These are phyloP conservation scores for Trypanosoma rangeli DNA, from an alignment of 208 protist genomes.

Conservation along the genomic window DNA sequence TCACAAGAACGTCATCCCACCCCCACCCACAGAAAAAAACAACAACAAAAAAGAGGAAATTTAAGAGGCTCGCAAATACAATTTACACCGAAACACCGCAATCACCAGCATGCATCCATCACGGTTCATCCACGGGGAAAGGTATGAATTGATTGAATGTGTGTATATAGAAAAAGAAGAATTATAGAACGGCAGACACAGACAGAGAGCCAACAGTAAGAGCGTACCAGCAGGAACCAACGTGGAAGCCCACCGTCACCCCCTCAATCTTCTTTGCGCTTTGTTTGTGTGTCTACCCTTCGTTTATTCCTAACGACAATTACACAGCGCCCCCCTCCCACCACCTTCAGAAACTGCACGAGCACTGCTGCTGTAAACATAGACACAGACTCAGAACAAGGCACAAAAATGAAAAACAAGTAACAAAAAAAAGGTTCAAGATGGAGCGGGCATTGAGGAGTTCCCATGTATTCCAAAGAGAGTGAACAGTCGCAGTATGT, in stretches of 20 bases:
- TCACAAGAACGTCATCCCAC: not conserved
- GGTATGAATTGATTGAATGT: too few species aligned
- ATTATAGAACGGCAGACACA: not conserved
- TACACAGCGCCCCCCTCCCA: too few species aligned
- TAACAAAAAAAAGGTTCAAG: not conserved
- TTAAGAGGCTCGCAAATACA: not conserved
- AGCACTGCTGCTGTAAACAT: not conserved
- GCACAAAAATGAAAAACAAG: not conserved
- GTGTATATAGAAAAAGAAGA: too few species aligned
- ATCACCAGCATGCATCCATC: too few species aligned
- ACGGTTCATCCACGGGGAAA: too few species aligned
- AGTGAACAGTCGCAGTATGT: constrained; percentile 39
- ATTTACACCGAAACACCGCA: not conserved
- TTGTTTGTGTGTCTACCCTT: too few species aligned
- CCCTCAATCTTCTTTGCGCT: too few species aligned
- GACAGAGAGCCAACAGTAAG: not conserved
- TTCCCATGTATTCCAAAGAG: constrained; percentile 29
- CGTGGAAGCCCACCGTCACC: not conserved
- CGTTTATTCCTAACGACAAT: too few species aligned
- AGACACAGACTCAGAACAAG: not conserved
- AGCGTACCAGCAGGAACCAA: not conserved
- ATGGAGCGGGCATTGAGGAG: not conserved
- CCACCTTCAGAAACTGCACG: too few species aligned
- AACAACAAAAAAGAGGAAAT: constrained; percentile 14
- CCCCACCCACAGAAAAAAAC: not conserved